Evolutionary conservation across 306 rosid species (phyloP), one percentile per base, ranked within the genome.

Genomic region (Trifolium pratense): DNA sequence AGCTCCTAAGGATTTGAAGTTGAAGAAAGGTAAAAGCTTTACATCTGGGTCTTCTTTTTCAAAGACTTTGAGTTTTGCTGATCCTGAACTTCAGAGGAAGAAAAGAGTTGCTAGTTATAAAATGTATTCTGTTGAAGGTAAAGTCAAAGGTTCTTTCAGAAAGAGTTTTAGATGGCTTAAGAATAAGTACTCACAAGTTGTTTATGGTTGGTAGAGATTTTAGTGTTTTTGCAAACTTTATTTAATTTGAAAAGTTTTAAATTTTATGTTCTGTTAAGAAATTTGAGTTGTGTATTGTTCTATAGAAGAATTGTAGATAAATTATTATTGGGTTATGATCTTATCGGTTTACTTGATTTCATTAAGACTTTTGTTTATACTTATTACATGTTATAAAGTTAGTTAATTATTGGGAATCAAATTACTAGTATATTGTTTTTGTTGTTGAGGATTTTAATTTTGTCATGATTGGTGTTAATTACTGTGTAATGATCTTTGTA

Each of bases 111-210:
- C 96, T 7, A 80, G 88, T 77, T 94, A 94, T 75, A 94, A 94
- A 69, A 87, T 91, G 96, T 94, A 91, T 42, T 79, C 97, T 46
- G 95, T 83, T 6, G 98, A 94, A 74, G 97, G 97, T 1, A 87
- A 91, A 61, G 78, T 91, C 89, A 94, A 88, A 78, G 96, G 98
- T 0, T 89, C 98, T 49, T 71, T 94, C 57, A 85, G 91, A 58
- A 94, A 88, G 74, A 89, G 98, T 80, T 87, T 91, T 81, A 84
- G 91, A 86, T 94, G 98, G 98, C 85, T 94, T 29, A 94, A 94
- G 79, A 78, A 88, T 46, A 91, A 78, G 84, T 94, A 87, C 79
- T 84, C 92, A 3, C 84, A 80, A 37, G 90, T 91, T 37, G 58
- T 93, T 66, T 84, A 93, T 81, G 92, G 94, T 21, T 87, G 89